These are phyloP conservation scores for Candida caryicola DNA, from an alignment of 805 yeast species.

Conservation along the genomic window DNA sequence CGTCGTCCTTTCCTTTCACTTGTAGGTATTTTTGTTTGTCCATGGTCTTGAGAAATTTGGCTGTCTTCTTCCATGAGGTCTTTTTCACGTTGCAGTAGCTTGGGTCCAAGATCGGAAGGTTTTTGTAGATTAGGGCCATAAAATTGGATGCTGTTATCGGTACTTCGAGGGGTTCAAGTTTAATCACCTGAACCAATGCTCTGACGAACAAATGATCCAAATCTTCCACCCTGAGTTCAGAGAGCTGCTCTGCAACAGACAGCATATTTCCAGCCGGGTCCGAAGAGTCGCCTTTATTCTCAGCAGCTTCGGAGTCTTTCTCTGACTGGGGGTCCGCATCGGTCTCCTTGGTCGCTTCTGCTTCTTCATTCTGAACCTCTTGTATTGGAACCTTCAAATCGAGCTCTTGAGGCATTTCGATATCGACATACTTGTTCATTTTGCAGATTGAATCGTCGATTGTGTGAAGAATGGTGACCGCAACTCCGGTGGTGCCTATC, in stretches of 20 bases:
- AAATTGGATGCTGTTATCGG: constrained; percentile 77
- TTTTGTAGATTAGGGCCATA: constrained; percentile 64
- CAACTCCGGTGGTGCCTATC: constrained; percentile 71
- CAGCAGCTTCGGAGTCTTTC: constrained; percentile 10
- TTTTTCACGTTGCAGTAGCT: constrained; percentile 61
- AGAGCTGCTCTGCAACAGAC: constrained; percentile 35
- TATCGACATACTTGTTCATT: constrained; percentile 46
- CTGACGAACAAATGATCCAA: constrained; percentile 72
- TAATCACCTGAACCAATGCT: constrained; percentile 68
- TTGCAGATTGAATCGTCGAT: constrained; percentile 62
- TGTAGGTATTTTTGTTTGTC: constrained; percentile 70
- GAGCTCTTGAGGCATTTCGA: constrained; percentile 26
- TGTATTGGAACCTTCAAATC: constrained; percentile 38
- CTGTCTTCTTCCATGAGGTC: constrained; percentile 85
- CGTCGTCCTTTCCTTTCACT: constrained; percentile 84
- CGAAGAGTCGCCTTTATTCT: constrained; percentile 1
- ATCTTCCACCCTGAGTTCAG: constrained; percentile 54
- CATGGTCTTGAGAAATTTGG: constrained; percentile 82
- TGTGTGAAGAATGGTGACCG: constrained; percentile 68
- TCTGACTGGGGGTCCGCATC: constrained; percentile 14
- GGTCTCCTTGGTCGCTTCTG: constrained; percentile 16
- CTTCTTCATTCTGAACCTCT: constrained; percentile 19
- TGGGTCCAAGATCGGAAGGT: constrained; percentile 67
- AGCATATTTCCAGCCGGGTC: not conserved
- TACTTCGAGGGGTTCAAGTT: constrained; percentile 50